These are phyloP conservation scores for Lunasporangiospora selenospora DNA, from an alignment of 192 early-diverging fungal species.

Conservation along the genomic window DNA sequence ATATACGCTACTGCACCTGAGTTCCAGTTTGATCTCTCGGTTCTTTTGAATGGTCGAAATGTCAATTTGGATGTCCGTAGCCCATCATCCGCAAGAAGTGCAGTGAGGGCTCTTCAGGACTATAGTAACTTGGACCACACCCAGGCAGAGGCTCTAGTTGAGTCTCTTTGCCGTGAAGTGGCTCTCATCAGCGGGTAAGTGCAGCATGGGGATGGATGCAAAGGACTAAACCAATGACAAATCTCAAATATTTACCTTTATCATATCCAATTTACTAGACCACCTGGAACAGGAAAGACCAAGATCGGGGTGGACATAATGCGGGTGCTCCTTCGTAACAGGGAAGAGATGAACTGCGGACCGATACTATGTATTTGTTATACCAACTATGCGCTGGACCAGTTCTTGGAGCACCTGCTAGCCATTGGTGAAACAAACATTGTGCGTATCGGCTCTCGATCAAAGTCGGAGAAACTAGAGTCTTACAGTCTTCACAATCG, in stretches of 20 bases:
- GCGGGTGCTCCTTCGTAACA: constrained; percentile 46
- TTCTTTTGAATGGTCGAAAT: constrained; percentile 13
- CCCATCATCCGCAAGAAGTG: neutral
- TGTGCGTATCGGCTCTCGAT: constrained; percentile 57
- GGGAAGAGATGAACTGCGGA: constrained; percentile 14
- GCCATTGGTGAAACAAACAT: constrained; percentile 43
- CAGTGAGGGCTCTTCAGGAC: constrained; percentile 2
- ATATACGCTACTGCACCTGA: constrained; percentile 44
- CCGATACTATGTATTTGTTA: constrained; percentile 62
- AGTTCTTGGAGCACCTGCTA: constrained; percentile 63
- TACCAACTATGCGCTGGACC: constrained; percentile 70
- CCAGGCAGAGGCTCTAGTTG: constrained; percentile 55
- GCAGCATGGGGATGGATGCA: too few relatives aligned
- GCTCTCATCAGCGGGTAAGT: constrained; percentile 61
- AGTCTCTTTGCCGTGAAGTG: constrained; percentile 55
- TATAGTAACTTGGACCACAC: constrained; percentile 54
- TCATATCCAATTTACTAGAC: too few relatives aligned
- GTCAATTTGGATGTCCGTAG: constrained; percentile 15
- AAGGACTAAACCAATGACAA: too few relatives aligned
- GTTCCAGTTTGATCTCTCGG: constrained; percentile 36
- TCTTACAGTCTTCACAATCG: constrained; percentile 23
- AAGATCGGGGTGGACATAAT: constrained; percentile 60
- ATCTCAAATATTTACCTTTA: too few relatives aligned
- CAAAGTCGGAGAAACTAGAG: constrained; percentile 31
- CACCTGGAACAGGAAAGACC: constrained; percentile 61